Conservation (phyloP, 495 filamentous ascomycete species). For the Eremomyces bilateralis region DNA sequence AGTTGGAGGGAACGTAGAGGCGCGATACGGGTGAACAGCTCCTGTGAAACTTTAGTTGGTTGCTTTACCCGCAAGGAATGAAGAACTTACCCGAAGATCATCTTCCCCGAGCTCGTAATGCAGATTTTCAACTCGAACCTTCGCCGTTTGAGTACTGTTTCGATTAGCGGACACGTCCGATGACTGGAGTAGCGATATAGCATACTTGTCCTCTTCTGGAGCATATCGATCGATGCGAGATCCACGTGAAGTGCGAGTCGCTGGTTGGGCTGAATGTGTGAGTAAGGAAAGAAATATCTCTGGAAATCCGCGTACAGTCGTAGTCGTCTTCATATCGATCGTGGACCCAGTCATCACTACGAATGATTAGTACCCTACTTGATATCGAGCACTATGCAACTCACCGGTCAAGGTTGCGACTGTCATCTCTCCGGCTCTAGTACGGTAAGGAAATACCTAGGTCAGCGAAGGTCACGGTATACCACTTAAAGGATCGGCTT, state of each 20-base stretch:
- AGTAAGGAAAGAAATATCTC: conserved; percentile 3
- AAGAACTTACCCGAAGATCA: conserved; percentile 42
- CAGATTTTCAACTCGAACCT: conserved; percentile 72
- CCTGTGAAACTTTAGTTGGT: conserved; percentile 26
- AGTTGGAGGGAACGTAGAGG: conserved; percentile 47
- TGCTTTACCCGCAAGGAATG: neutral
- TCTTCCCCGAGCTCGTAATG: conserved; percentile 83
- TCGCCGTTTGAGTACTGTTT: too few relatives aligned
- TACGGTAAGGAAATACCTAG: conserved; percentile 3
- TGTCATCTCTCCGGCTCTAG: conserved; percentile 21
- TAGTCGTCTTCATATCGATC: conserved; percentile 58
- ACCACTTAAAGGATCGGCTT: neutral
- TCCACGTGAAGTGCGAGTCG: conserved; percentile 20
- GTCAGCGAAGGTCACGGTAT: conserved; percentile 10
- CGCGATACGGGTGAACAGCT: conserved; percentile 60
- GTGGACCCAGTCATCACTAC: conserved; percentile 66
- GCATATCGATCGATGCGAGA: conserved; percentile 6
- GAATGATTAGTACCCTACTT: conserved; percentile 7
- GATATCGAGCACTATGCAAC: conserved; percentile 10
- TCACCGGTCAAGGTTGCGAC: conserved; percentile 31
- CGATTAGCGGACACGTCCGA: too few relatives aligned
- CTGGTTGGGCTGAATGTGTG: conserved; percentile 12
- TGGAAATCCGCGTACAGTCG: conserved; percentile 20
- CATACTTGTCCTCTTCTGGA: conserved; percentile 8
- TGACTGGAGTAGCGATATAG: too few relatives aligned